Conservation (phyloP, 202 grass and related monocot species). For the Sporobolus alterniflorus region DNA sequence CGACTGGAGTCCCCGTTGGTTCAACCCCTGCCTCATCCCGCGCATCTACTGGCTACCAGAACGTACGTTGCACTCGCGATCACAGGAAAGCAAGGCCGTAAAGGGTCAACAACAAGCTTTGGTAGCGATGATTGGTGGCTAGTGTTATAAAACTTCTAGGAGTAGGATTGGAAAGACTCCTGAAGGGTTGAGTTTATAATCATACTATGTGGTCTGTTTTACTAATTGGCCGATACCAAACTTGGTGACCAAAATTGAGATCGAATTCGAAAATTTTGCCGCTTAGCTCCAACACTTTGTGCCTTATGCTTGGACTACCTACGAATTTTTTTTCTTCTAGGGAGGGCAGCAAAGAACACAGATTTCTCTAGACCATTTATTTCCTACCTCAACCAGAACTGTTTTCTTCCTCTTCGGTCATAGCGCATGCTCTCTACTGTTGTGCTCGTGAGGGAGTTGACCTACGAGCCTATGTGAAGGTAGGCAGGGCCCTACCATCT, state of each 20-base stretch:
- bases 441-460: slow-evolving; percentile 39
- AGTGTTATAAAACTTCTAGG: no score
- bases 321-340: slow-evolving; percentile 2
- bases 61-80: not conserved
- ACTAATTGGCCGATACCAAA: no score
- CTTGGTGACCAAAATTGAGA: not conserved
- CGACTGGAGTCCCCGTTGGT: not conserved
- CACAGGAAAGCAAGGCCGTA: not conserved
- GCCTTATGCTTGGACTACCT: not conserved
- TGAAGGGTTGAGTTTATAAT: no score
- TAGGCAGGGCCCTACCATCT: slow-evolving; percentile 27
- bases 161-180: no score
- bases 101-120: not conserved
- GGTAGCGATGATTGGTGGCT: not conserved
- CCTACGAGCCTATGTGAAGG: slow-evolving; percentile 10
- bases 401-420: slow-evolving; percentile 15
- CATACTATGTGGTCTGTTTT: no score
- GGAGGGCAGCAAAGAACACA: slow-evolving; percentile 20
- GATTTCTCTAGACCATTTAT: slow-evolving; percentile 38
- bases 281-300: slow-evolving; percentile 6
- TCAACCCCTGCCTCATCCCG: not conserved
- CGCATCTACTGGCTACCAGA: not conserved
- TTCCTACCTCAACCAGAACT: not conserved
- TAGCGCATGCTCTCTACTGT: not conserved
- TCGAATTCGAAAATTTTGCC: slow-evolving; percentile 26